Percentiles rank a stretch among this genome's conserved stretches.
These are phyloP conservation scores for Verticillium albo-atrum DNA, from an alignment of 2,329 filamentous ascomycete genomes.

Conservation along the genomic window DNA sequence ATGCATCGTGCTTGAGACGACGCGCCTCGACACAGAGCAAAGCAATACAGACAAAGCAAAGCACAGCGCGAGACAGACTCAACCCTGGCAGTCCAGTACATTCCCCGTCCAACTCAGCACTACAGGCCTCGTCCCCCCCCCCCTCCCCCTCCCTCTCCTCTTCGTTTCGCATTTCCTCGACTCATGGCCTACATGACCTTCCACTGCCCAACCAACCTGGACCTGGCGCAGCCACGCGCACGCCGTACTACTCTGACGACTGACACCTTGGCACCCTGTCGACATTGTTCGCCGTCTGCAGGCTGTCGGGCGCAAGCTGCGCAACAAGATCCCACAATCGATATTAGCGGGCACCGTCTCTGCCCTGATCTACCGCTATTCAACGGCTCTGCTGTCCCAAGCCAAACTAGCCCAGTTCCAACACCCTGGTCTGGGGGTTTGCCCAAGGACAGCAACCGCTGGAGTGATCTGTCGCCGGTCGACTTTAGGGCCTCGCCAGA, in stretches of 20 bases:
- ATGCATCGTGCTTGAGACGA: background rate
- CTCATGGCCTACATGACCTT: background rate
- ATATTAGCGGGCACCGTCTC: background rate
- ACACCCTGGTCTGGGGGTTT: slow-evolving; percentile 14
- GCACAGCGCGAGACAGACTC: background rate
- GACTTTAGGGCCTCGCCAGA: slow-evolving; percentile 15
- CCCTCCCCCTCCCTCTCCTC: too few relatives aligned
- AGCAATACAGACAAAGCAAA: background rate
- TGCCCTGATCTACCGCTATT: background rate
- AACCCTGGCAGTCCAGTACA: too few relatives aligned
- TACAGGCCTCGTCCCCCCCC: too few relatives aligned
- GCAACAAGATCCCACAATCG: background rate
- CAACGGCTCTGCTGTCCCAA: background rate
- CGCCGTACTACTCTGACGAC: background rate
- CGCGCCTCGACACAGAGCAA: background rate
- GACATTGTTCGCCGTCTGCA: background rate
- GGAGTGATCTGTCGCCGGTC: slow-evolving; percentile 12
- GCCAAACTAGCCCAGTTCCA: slow-evolving; percentile 7
- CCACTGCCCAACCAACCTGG: background rate
- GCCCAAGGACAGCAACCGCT: slow-evolving; percentile 13
- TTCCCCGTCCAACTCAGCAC: background rate
- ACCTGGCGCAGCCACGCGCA: background rate
- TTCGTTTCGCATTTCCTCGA: background rate
- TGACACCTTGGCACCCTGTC: background rate
- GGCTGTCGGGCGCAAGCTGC: background rate